Percentiles rank a stretch among this genome's conserved stretches.
Conservation (phyloP, 352 stramenopile genomes). For the Phytopythium montanum region DNA sequence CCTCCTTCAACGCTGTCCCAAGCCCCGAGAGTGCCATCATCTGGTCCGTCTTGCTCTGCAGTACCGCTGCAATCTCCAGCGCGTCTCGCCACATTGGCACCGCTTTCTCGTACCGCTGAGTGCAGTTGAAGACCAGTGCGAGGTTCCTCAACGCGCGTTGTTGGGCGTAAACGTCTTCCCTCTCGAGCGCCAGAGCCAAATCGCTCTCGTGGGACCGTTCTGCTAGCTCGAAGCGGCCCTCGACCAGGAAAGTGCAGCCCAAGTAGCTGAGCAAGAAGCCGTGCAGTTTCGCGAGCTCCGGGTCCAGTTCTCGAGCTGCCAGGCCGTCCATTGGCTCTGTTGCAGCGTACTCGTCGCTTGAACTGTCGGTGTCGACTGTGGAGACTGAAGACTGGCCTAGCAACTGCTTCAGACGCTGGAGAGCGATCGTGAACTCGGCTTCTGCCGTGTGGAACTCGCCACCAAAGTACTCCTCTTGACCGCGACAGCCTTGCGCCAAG, state of each 20-base stretch:
- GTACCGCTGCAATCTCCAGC: conserved; percentile 38
- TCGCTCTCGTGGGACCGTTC: conserved; percentile 48
- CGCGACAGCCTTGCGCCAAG: conserved; percentile 24
- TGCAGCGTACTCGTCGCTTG: background rate
- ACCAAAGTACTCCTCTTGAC: conserved; percentile 35
- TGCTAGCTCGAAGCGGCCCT: conserved; percentile 33
- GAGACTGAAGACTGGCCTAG: background rate
- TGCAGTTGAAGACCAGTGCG: conserved; percentile 37
- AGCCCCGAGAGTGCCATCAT: conserved; percentile 42
- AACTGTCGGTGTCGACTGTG: conserved; percentile 9
- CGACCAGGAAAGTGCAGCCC: conserved; percentile 39
- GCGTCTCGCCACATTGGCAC: conserved; percentile 52
- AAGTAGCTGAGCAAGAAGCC: conserved; percentile 40
- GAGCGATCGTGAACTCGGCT: conserved; percentile 30
- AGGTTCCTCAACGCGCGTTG: conserved; percentile 51
- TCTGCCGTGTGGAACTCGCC: conserved; percentile 40
- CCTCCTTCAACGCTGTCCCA: conserved; percentile 32
- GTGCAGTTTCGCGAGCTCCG: conserved; percentile 40
- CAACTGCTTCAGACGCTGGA: conserved; percentile 25
- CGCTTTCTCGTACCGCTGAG: conserved; percentile 40
- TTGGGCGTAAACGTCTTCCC: conserved; percentile 50
- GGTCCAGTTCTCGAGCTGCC: conserved; percentile 1
- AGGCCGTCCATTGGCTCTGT: conserved; percentile 1
- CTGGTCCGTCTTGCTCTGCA: conserved; percentile 35
- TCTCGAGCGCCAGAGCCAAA: conserved; percentile 37